A percentile compares a stretch with the other conserved stretches of the same genome.
phyloP scores from a whole-genome alignment of 768 basidiomycete genomes.

The Mycena amicta region DNA sequence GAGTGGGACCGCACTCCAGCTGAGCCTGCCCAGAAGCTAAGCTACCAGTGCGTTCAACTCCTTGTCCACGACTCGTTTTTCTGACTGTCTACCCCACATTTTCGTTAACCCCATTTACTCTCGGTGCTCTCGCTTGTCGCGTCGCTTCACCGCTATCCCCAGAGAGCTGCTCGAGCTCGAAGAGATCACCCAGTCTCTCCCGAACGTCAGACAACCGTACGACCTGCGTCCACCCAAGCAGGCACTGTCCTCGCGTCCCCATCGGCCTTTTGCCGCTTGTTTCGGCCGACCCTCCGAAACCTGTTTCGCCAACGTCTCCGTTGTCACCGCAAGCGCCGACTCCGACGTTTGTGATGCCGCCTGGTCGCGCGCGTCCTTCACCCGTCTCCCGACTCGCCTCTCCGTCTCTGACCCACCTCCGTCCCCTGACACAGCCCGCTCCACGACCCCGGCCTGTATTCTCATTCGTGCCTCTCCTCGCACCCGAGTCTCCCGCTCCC shows the following conservation, averaged over 20 bases:
- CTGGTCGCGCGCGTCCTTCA: slow-evolving; percentile 10
- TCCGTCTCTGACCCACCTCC: slow-evolving; percentile 18
- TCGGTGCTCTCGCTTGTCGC: too few relatives aligned
- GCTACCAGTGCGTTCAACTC: slow-evolving; percentile 61
- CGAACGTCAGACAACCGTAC: slow-evolving; percentile 54
- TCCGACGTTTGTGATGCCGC: slow-evolving; percentile 20
- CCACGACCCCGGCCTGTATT: slow-evolving; percentile 9
- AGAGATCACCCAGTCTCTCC: slow-evolving; percentile 66
- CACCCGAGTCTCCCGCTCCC: background rate
- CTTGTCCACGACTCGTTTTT: slow-evolving; percentile 1
- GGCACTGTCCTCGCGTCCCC: slow-evolving; percentile 57
- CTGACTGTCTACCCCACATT: background rate
- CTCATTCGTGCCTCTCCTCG: slow-evolving; percentile 19
- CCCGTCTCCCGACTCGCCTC: slow-evolving; percentile 13
- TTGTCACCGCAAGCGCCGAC: background rate
- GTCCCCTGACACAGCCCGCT: slow-evolving; percentile 9
- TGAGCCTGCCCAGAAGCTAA: slow-evolving; percentile 61
- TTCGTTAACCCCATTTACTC: slow-evolving; percentile 5
- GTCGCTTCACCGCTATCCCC: slow-evolving; percentile 2
- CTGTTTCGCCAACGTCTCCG: background rate
- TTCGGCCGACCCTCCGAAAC: slow-evolving; percentile 20
- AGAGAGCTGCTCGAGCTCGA: slow-evolving; percentile 72
- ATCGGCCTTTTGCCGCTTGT: slow-evolving; percentile 65
- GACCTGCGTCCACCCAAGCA: slow-evolving; percentile 45
- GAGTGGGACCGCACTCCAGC: slow-evolving; percentile 81